Evolutionary conservation across 768 basidiomycete species (phyloP).

Genomic region (Neoboletus magnificus): DNA sequence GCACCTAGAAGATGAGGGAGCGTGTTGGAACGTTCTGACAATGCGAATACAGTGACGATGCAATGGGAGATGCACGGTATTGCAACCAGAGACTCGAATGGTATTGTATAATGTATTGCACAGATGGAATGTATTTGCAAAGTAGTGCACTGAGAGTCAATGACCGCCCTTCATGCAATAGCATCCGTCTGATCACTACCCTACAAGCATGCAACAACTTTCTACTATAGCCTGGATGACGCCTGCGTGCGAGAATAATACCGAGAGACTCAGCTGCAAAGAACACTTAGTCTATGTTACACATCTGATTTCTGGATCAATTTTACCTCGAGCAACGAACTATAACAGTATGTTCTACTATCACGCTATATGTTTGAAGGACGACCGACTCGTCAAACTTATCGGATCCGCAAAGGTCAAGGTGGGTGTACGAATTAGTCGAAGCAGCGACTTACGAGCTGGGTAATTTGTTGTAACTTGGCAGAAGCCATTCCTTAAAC

Average conservation of each 20-base stretch:
- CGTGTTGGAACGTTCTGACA: too few relatives aligned
- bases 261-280: slow-evolving; percentile 48
- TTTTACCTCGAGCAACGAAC: slow-evolving; percentile 65
- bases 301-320: background rate
- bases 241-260: slow-evolving; percentile 51
- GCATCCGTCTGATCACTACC: too few relatives aligned
- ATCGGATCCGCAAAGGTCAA: slow-evolving; percentile 24
- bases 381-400: slow-evolving; percentile 35
- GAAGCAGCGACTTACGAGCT: slow-evolving; percentile 37
- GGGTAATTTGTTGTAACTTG: slow-evolving; percentile 55
- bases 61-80: too few relatives aligned
- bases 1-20: too few relatives aligned
- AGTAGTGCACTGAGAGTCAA: too few relatives aligned
- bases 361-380: slow-evolving; percentile 54
- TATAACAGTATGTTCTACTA: slow-evolving; percentile 64
- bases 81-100: too few relatives aligned
- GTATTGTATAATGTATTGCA: too few relatives aligned
- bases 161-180: too few relatives aligned
- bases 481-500: slow-evolving; percentile 72
- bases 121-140: too few relatives aligned
- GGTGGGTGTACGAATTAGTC: too few relatives aligned
- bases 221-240: slow-evolving; percentile 33
- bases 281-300: slow-evolving; percentile 3
- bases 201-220: too few relatives aligned
- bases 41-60: too few relatives aligned